These are phyloP conservation scores for Wickerhamomyces chambardii DNA, from an alignment of 805 yeast genomes.

Conservation along the genomic window DNA sequence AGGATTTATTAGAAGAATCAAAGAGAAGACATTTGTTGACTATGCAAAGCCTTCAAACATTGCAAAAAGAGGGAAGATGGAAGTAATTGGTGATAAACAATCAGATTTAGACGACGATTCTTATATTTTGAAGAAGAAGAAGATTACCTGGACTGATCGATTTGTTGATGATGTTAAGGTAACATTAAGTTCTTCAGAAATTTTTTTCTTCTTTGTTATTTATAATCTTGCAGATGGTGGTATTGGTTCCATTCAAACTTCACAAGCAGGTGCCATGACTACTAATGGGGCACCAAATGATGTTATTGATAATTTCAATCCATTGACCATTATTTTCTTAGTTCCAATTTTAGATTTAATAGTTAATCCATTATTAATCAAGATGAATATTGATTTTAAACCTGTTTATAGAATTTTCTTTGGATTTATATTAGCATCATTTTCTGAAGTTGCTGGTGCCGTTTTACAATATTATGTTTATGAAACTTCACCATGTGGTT, in stretches of 20 bases:
- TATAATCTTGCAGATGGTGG: slow-evolving; percentile 72
- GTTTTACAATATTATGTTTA: slow-evolving; percentile 66
- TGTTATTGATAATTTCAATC: slow-evolving; percentile 67
- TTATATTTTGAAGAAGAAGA: slow-evolving; percentile 15
- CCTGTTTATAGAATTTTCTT: slow-evolving; percentile 65
- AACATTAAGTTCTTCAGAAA: slow-evolving; percentile 63
- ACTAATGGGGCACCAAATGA: slow-evolving; percentile 76
- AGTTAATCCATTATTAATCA: slow-evolving; percentile 46
- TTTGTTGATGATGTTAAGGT: slow-evolving; percentile 69
- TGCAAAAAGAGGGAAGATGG: slow-evolving; percentile 29
- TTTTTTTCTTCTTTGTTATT: slow-evolving; percentile 60
- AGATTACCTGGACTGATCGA: slow-evolving; percentile 47
- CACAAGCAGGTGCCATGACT: slow-evolving; percentile 66
- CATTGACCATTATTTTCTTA: slow-evolving; percentile 67
- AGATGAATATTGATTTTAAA: slow-evolving; percentile 40
- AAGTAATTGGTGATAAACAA: too few relatives aligned
- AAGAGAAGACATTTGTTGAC: slow-evolving; percentile 35
- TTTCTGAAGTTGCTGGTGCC: slow-evolving; percentile 25
- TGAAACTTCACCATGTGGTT: slow-evolving; percentile 66
- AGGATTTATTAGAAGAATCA: slow-evolving; percentile 33
- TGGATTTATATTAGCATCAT: slow-evolving; percentile 63
- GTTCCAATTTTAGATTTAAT: slow-evolving; percentile 61
- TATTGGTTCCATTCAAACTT: slow-evolving; percentile 30
- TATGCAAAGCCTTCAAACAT: slow-evolving; percentile 50
- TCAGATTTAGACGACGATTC: slow-evolving; percentile 7